Conservation (phyloP, 768 basidiomycete species). For the Hemileccinum rubropunctum region DNA sequence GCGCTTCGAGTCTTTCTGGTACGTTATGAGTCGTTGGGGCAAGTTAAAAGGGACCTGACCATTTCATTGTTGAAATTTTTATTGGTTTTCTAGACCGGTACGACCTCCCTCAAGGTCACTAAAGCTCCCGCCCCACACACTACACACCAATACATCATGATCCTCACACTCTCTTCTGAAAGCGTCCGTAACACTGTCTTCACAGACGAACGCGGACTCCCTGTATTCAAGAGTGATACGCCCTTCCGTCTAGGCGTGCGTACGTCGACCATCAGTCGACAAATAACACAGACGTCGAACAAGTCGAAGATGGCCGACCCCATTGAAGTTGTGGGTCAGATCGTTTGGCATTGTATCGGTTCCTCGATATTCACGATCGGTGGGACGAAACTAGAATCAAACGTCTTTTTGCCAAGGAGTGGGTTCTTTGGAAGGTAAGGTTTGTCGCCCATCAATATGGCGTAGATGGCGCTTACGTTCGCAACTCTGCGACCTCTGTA, state of each 20-base stretch:
- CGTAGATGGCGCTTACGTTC: no score
- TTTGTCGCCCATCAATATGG: no score
- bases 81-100: no score
- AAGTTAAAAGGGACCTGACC: slow-evolving; percentile 8
- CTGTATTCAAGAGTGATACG: slow-evolving; percentile 25
- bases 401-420: slow-evolving; percentile 19
- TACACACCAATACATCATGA: slow-evolving; percentile 12
- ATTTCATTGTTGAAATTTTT: no score
- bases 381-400: slow-evolving; percentile 24
- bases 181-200: slow-evolving; percentile 26
- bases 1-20: not conserved
- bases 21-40: not conserved
- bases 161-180: slow-evolving; percentile 25
- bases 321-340: slow-evolving; percentile 29
- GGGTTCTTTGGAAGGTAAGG: slow-evolving; percentile 19
- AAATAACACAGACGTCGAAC: not conserved
- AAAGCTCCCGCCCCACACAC: not conserved
- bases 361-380: slow-evolving; percentile 31
- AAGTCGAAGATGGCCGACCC: slow-evolving; percentile 11
- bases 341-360: slow-evolving; percentile 31
- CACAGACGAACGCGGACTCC: slow-evolving; percentile 26
- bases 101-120: no score
- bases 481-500: not conserved
- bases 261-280: slow-evolving; percentile 20
- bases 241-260: slow-evolving; percentile 18